Base-by-base conservation (phyloP, 768 basidiomycete genomes). In the Auriscalpium microsporum region DNA sequence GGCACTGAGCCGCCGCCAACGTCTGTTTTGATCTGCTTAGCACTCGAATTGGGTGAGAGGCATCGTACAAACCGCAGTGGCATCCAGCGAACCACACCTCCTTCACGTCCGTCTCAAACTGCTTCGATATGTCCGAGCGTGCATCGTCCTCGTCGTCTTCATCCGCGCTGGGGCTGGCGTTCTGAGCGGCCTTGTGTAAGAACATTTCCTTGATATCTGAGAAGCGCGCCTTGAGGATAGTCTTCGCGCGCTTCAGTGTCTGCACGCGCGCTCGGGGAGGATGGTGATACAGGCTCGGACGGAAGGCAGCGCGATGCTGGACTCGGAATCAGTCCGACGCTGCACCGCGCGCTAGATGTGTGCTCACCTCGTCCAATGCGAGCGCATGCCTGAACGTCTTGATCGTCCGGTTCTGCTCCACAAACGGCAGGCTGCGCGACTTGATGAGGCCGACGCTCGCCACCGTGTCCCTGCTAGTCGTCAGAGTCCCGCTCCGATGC, bases 331-430 rank as follows among this genome's bases (percentile, higher is more conserved):
- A 42, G 40, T 42, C 4, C 7, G 28, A 28, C 2, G 7, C 28
- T 7, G 28, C 28, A 28, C 28, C 28, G 21, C 21, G 21, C 21
- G 21, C 21, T 21, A 21, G 21, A 21, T 21, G 21, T 21, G 45
- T 7, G 63, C 73, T 53, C 57, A 86, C 86, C 72, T 90, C 89
- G 58, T 91, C 87, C 38, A 92, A 77, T 10, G 89, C 73, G 21
- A 90, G 71, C 0, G 88, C 90, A 48, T 93, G 90, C 14, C 90
- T 75, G 67, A 91, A 90, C 4, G 76, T 78, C 71, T 76, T 82
- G 65, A 91, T 83, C 10, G 76, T 74, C 23, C 68, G 72, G 63
- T 89, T 86, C n/a, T 77, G 74, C 45, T 73, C 73, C 1, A 84
- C 82, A 60, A 89, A 91, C 0, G 90, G 90, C 28, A 91, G 70